Evolutionary conservation across 2,329 filamentous ascomycete genomes (phyloP), one percentile per base, ranked within the genome.

Genomic region (Rutstroemia sp.): DNA sequence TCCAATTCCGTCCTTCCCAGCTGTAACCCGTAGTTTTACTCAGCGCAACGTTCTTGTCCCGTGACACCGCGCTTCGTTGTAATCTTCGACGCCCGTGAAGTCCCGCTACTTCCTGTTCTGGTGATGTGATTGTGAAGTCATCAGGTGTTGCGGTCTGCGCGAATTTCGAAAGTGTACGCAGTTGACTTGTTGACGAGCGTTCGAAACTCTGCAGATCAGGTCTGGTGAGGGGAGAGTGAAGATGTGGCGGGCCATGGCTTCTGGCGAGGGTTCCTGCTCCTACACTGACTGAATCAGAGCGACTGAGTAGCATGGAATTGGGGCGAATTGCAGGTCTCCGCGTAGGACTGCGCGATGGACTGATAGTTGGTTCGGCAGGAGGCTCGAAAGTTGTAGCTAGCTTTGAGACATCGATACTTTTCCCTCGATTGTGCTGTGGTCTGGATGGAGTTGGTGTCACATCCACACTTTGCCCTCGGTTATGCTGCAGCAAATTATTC

Each of bases 1-100:
- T 99, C 94, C 94, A 99, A 69, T 92, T 95, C 50, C 88, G 83
- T 19, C 86, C 85, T 61, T 89, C 83, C 86, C 91, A 94, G 49
- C 84, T 81, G 63, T 86, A 89, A 25, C 73, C 77, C 56, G 74
- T 76, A 5, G 67, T 70, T 61, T 76, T 76, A 60, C 78, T 73
- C 45, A 77, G 73, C 21, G 76, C 75, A 23, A 70, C 72, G 25
- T 73, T 73, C 38, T 73, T 72, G 17, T 60, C 61, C 9, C 58
- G 60, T n/a, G 55, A 59, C 27, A 54, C 48, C 2, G 74, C 74
- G 25, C 81, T 80, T 61, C 90, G 80, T 71, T 96, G 94, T 53
- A 99, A 73, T 64, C 84, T 86, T 60, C 92, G 81, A 51, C 95
- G 83, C 19, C 94, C 92, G 61, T 90, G 86, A 44, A 99, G 75